Conservation (phyloP, 1,139 yeast genomes). For the Spencermartinsiella ligniputridi region DNA sequence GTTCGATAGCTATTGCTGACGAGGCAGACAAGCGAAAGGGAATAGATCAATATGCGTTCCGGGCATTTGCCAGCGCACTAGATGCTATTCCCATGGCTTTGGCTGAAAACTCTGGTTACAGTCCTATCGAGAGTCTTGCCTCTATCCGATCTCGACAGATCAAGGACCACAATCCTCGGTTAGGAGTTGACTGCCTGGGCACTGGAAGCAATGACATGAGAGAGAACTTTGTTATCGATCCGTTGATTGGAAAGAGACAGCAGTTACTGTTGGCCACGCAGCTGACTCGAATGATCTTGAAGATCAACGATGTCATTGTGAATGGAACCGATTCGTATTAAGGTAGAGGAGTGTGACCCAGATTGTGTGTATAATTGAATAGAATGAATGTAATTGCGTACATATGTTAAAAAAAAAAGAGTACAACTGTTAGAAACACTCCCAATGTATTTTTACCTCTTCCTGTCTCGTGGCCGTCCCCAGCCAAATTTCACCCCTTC, state of each 20-base stretch:
- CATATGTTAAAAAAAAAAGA: too few relatives aligned
- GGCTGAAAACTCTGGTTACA: constrained; percentile 94
- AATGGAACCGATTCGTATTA: constrained; percentile 71
- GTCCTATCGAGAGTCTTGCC: constrained; percentile 87
- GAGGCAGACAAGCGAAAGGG: constrained; percentile 93
- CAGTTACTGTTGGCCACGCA: constrained; percentile 94
- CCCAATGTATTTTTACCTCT: too few relatives aligned
- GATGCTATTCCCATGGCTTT: constrained; percentile 91
- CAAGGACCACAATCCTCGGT: constrained; percentile 58
- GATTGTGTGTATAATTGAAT: too few relatives aligned
- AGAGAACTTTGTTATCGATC: constrained; percentile 91
- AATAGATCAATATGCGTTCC: constrained; percentile 95
- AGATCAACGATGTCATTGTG: constrained; percentile 92
- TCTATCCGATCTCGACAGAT: constrained; percentile 81
- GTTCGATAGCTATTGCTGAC: constrained; percentile 85
- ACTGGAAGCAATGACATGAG: constrained; percentile 80
- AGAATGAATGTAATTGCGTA: too few relatives aligned
- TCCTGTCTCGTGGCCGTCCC: not conserved
- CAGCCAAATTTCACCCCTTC: not conserved
- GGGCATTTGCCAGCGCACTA: constrained; percentile 88
- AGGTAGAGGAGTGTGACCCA: too few relatives aligned
- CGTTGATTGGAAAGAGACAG: constrained; percentile 94
- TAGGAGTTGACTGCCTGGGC: constrained; percentile 95
- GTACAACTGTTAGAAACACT: too few relatives aligned
- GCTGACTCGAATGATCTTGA: constrained; percentile 93